Evolutionary conservation across 768 basidiomycete genomes (phyloP), one percentile per base, ranked within the genome.

Genomic region (Tylopilus balloui): DNA sequence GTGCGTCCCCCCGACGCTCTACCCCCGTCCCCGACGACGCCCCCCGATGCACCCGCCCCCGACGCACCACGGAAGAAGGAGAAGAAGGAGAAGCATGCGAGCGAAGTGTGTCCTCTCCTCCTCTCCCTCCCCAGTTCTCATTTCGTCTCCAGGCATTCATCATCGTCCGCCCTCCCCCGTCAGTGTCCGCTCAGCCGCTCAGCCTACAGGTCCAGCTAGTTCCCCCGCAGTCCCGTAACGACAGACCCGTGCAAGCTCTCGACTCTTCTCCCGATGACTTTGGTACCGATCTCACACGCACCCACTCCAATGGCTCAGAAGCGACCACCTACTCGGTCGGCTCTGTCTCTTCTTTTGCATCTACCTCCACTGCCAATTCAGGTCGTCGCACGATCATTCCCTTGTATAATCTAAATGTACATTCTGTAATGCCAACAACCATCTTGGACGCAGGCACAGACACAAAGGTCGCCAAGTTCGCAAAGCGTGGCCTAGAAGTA

Each of bases 141-240:
- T 46, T 25, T 12, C 11, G 25, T 45, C 42, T 21, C 4, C 63
- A 94, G 92, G 89, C 87, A 0, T 92, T 93, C 71, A 88, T 94
- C 49, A 83, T 95, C 61, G 93, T 95, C 47, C 82, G 89, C 42
- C 93, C 93, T 5, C 92, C 92, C 3, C 90, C 91, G 1, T 81
- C 88, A 6, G 82, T 84, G 58, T 75, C 80, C n/a, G 88, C 87
- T 53, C 90, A 94, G 55, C 87, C 92, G 1, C 74, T 94, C 37
- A 93, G 94, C 64, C 75, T 95, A 1, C 93, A 96, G 59, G 84
- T 96, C 11, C 93, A 96, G 66, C 83, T 96, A 35, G 86, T 95
- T 1, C 88, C 89, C 6, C 35, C 76, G 70, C 55, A 70, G 70
- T 45, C 80, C 71, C 50, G 74, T 66, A 21, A 62, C 53, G 71